Base-by-base conservation (phyloP, 1,284 basidiomycete genomes). In the Melampsora medusae region DNA sequence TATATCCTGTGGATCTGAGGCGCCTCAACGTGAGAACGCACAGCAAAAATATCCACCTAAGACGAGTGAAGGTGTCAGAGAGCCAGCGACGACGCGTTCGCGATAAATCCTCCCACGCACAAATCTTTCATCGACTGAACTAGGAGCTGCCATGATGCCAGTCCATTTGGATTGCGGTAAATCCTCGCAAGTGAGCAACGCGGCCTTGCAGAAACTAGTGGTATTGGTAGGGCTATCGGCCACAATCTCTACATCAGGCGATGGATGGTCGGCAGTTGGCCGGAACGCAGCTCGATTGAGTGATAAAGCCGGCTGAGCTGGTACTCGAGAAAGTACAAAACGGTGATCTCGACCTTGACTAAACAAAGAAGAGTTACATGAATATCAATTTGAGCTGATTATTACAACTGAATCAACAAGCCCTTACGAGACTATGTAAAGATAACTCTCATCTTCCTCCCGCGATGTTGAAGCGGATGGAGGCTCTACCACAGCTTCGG, bases 311-410 rank as follows among this genome's bases (percentile, higher is more conserved):
- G 66, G 22, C 48, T 22, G 33, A 25, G 71, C 38, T n/a, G 46
- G 62, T 56, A 61, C 33, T 4, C 53, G 62, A 14, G 14, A 53
- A 48, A 73, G 64, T 22, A 38, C 33, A 35, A 73, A 46, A 38
- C 50, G 61, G 14, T 73, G 71, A 12, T 73, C 71, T 56, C 71
- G 48, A 53, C 71, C 71, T 50, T 73, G 71, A 25, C 71, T 73
- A 28, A 5, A 19, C 9, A 6, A 16, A 4, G 28, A 65, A 35
- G 62, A 33, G 25, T 10, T 10, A 2, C 33, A 22, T 19, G 62
- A 35, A n/a, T 6, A n/a, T 14, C 3, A 9, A 65, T 12, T 14
- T 4, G 22, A 65, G 17, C 17, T 17, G 17, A 65, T 31, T 28
- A 22, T 25, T 6, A 22, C 22, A 59, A 22, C 3, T 17, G 16